These are phyloP conservation scores for Globisporangium paddicum DNA, from an alignment of 352 stramenopile genomes.

Conservation along the genomic window DNA sequence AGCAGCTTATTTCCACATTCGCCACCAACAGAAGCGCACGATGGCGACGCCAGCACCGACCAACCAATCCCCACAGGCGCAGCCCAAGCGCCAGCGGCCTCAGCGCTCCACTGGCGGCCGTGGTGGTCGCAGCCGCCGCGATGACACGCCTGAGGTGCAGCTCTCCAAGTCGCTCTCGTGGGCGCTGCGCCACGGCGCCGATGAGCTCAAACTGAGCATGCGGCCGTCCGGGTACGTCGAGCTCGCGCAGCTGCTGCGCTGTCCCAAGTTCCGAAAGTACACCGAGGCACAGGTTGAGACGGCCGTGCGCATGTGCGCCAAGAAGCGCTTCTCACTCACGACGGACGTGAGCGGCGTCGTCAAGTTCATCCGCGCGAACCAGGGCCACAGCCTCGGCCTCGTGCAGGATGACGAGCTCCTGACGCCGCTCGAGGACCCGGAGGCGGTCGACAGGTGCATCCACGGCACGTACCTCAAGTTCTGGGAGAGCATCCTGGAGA, in stretches of 20 bases:
- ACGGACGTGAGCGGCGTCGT: slow-evolving; percentile 30
- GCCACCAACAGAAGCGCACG: background rate
- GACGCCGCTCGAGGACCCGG: slow-evolving; percentile 45
- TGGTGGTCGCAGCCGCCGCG: slow-evolving; percentile 13
- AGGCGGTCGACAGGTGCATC: slow-evolving; percentile 48
- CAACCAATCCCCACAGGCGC: background rate
- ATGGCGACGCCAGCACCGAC: background rate
- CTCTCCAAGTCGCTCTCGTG: slow-evolving; percentile 78
- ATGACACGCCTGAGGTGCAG: slow-evolving; percentile 51
- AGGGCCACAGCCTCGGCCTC: slow-evolving; percentile 65
- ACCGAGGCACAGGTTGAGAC: slow-evolving; percentile 56
- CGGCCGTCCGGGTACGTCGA: slow-evolving; percentile 61
- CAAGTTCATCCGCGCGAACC: slow-evolving; percentile 77
- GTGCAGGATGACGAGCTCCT: slow-evolving; percentile 74
- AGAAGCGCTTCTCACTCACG: slow-evolving; percentile 73
- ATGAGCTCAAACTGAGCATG: slow-evolving; percentile 68
- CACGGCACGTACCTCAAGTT: slow-evolving; percentile 73
- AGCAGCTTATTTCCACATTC: background rate
- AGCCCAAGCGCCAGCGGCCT: background rate
- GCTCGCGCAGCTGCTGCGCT: slow-evolving; percentile 39
- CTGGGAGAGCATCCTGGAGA: slow-evolving; percentile 59
- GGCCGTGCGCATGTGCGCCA: slow-evolving; percentile 59
- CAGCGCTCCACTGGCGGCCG: background rate
- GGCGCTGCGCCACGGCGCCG: slow-evolving; percentile 66
- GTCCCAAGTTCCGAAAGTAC: slow-evolving; percentile 49